These are phyloP conservation scores for Brassica balearica DNA, from an alignment of 441 rosid species.

Conservation along the genomic window DNA sequence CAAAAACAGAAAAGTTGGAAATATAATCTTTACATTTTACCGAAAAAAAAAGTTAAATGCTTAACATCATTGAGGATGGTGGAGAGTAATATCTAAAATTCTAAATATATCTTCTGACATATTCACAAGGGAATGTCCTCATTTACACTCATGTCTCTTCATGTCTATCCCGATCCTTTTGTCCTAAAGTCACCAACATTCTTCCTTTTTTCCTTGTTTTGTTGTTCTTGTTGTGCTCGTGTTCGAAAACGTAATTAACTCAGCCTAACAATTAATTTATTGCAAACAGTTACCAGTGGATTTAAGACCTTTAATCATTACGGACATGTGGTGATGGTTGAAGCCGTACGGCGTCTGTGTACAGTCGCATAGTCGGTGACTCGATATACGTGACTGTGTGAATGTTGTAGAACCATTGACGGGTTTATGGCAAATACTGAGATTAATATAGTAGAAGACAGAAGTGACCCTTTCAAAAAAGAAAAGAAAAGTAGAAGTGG, in stretches of 20 bases:
- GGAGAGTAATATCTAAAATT: too few relatives aligned
- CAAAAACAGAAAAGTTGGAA: not conserved
- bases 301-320: too few relatives aligned
- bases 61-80: too few relatives aligned
- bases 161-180: slow-evolving; percentile 34
- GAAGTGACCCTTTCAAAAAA: too few relatives aligned
- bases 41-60: too few relatives aligned
- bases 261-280: not conserved
- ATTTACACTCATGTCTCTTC: slow-evolving; percentile 40
- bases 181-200: slow-evolving; percentile 39
- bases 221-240: slow-evolving; percentile 2
- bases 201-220: slow-evolving; percentile 19
- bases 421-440: not conserved
- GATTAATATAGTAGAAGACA: not conserved
- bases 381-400: not conserved
- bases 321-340: too few relatives aligned
- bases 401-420: not conserved
- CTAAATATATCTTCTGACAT: too few relatives aligned
- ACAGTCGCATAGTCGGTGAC: not conserved
- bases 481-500: too few relatives aligned
- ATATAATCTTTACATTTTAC: too few relatives aligned
- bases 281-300: not conserved
- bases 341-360: not conserved
- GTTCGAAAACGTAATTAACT: not conserved
- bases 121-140: slow-evolving; percentile 39